Conservation (phyloP, 2,329 filamentous ascomycete species). For the Neonectria punicea region DNA sequence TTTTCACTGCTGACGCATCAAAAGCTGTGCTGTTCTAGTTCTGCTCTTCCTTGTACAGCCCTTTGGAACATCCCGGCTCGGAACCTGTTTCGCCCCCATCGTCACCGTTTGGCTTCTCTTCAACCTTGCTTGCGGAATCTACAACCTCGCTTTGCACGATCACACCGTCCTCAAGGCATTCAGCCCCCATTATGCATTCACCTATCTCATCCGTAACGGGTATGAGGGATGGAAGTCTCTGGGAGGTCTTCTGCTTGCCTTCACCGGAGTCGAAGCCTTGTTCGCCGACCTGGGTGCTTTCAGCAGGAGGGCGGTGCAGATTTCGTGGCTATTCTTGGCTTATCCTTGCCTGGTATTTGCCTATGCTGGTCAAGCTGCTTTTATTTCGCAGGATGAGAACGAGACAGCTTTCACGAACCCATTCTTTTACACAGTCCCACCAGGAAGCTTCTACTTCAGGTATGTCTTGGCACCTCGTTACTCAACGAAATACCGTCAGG, state of each 20-base stretch:
- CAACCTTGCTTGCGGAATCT: conserved; percentile 70
- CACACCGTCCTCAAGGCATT: conserved; percentile 64
- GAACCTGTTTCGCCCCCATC: conserved; percentile 71
- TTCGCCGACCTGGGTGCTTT: conserved; percentile 83
- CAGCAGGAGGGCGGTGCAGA: conserved; percentile 72
- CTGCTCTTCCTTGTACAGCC: conserved; percentile 72
- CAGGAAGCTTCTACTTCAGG: conserved; percentile 67
- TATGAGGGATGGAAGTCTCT: conserved; percentile 70
- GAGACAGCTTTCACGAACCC: conserved; percentile 62
- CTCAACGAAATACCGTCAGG: fast-evolving
- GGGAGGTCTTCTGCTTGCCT: conserved; percentile 75
- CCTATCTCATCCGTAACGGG: conserved; percentile 67
- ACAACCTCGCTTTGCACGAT: conserved; percentile 64
- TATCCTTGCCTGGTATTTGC: conserved; percentile 72
- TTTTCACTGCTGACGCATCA: background rate
- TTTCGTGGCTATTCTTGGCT: conserved; percentile 75
- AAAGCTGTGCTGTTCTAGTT: conserved; percentile 62
- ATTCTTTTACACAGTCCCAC: conserved; percentile 76
- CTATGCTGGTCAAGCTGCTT: conserved; percentile 78
- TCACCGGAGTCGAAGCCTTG: conserved; percentile 80
- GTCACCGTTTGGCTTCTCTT: conserved; percentile 73
- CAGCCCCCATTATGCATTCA: conserved; percentile 66
- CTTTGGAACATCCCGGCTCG: conserved; percentile 69
- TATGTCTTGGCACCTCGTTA: background rate
- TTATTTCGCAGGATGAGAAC: conserved; percentile 68